Evolutionary conservation across 2,329 filamentous ascomycete genomes (phyloP), one percentile per base, ranked within the genome.

Genomic region (Beauveria scarabaeidicola): DNA sequence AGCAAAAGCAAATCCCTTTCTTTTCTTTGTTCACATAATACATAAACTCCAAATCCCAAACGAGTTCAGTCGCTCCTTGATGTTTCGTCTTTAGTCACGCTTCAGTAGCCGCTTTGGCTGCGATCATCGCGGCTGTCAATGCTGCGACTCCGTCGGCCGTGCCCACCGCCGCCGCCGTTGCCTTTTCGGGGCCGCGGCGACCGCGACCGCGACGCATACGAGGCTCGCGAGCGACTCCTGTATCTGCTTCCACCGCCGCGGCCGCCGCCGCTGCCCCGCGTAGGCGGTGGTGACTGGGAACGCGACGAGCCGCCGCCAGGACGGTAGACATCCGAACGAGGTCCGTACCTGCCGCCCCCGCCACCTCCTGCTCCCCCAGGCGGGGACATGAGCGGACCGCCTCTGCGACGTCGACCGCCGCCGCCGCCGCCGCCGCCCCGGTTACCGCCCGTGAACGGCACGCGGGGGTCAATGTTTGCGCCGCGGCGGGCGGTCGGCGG

Each of bases 401-500:
- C 46, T 29, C 71, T 70, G 29, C 72, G 71, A 29, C 72, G 69
- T 54, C 72, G 68, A 17, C 74, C 71, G 57, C 72, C 66, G 52
- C 68, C 72, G n/a, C 68, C 69, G 58, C 71, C 72, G 4, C 73
- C 73, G 43, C 70, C 50, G 1, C 74, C 72, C 17, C 68, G 69
- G 55, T 71, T 71, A 3, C 73, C 71, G 71, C 66, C 67, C 8
- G 64, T 62, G 52, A 70, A 69, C 19, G 72, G 70, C 43, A 73
- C 63, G 62, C 74, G 66, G 61, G 85, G 77, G 69, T 84, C 78
- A 66, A 85, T 81, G 64, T 82, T 82, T 60, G 80, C 80, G 61
- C 82, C 81, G 53, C 82, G 82, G 54, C 87, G 82, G 55, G 88
- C 84, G 5, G 82, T 82, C 1, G 90, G 90, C 17, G 92, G 92